Evolutionary conservation across 331 rosid genomes (phyloP), one percentile per base, ranked within the genome.

Genomic region (Quercus lobata): DNA sequence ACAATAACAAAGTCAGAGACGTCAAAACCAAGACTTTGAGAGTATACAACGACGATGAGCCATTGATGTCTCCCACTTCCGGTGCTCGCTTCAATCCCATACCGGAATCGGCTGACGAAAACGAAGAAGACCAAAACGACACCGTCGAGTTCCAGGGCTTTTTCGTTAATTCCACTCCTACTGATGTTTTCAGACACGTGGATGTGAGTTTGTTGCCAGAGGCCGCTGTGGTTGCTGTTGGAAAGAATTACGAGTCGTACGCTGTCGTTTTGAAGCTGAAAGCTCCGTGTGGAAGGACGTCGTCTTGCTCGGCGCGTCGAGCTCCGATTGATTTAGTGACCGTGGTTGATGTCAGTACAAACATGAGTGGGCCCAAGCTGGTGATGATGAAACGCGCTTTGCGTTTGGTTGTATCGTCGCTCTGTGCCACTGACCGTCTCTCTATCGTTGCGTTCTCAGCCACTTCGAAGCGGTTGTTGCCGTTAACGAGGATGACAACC

Each of bases 41-140:
- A 54, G 84, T 96, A 4, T 96, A 96, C 81, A 82, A 93, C 83
- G 99, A 96, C 30, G 99, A 96, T 65, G 99, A 96, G 77, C 93
- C 97, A 2, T 85, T 96, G 46, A 78, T 82, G 84, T 93, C 97
- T 53, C 93, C 93, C 1, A 83, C 91, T 8, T 87, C 90, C 19
- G 87, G 88, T 1, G 88, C 89, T 2, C 83, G 93, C 6, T 96
- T 93, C 91, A 91, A 90, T 72, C 94, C 99, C 1, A 96, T 96
- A 27, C 99, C 97, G 0, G 98, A 94, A 81, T 90, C 98, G 1
- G 97, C 98, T 3, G 97, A 87, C 16, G 98, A 95, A 73, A 84
- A 91, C 80, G 99, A 95, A 76, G 87, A 87, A 0, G 91, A 84
- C 1, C 85, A 86, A 21, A 77, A 86, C 74, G 76, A n/a, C 16